A percentile compares a stretch with the other conserved stretches of the same genome.
Conservation (phyloP, 2,329 filamentous ascomycete genomes). For the Cytospora mali region DNA sequence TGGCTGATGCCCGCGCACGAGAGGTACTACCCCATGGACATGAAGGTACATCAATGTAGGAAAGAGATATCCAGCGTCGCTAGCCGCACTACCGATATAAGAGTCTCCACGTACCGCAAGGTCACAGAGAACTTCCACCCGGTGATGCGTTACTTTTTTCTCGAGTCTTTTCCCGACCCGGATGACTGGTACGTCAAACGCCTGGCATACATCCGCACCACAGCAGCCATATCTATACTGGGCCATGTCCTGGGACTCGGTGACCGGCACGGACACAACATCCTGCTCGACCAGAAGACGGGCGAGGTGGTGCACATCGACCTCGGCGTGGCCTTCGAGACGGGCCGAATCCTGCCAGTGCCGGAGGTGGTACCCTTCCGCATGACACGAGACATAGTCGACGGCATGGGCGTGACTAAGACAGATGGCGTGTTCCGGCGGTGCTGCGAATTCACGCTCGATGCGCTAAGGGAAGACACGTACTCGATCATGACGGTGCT, state of each 20-base stretch:
- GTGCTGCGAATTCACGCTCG: constrained; percentile 97
- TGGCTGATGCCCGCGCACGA: constrained; percentile 91
- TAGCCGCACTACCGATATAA: constrained; percentile 66
- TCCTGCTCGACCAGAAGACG: constrained; percentile 83
- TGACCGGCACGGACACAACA: constrained; percentile 95
- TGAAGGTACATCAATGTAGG: constrained; percentile 74
- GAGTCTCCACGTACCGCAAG: constrained; percentile 75
- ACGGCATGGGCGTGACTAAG: constrained; percentile 94
- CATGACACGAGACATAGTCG: constrained; percentile 89
- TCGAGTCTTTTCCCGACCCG: constrained; percentile 89
- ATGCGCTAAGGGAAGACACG: constrained; percentile 90
- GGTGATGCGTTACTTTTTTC: constrained; percentile 95
- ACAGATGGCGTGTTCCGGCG: constrained; percentile 95
- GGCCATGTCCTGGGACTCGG: constrained; percentile 91
- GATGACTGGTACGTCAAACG: constrained; percentile 94
- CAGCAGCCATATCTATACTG: constrained; percentile 92
- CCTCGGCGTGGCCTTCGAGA: constrained; percentile 94
- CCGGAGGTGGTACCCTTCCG: constrained; percentile 96
- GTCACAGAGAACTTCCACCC: constrained; percentile 84
- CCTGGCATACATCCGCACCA: constrained; percentile 89
- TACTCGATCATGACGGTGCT: constrained; percentile 99
- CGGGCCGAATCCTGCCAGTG: constrained; percentile 90
- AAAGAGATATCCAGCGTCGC: constrained; percentile 78
- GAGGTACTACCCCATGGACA: constrained; percentile 81
- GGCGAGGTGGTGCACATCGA: constrained; percentile 98